These are phyloP conservation scores for Phytophthora brassicae DNA, from an alignment of 352 stramenopile species.

Conservation along the genomic window DNA sequence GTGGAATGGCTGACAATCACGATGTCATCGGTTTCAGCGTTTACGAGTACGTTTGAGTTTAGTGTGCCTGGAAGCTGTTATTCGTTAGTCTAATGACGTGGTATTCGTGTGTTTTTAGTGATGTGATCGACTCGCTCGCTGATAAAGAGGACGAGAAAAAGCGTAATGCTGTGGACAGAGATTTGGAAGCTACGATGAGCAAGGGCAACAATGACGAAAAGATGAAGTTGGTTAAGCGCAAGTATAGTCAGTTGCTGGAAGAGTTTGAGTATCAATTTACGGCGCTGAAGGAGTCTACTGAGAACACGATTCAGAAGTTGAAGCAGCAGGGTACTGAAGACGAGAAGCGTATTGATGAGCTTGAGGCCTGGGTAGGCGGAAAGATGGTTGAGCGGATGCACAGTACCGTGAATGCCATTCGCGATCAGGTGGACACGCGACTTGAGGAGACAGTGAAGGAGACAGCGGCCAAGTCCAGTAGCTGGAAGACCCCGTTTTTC, in stretches of 20 bases:
- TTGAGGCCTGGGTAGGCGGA: constrained; percentile 70
- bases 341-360: constrained; percentile 63
- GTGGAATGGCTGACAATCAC: constrained; percentile 84
- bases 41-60: constrained; percentile 62
- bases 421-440: constrained; percentile 67
- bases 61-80: no score
- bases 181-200: constrained; percentile 50
- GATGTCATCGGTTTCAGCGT: constrained; percentile 74
- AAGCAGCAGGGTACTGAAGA: constrained; percentile 70
- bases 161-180: constrained; percentile 50
- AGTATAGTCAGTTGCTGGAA: constrained; percentile 80
- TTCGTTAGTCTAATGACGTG: constrained; percentile 10
- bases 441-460: constrained; percentile 72
- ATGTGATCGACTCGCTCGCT: constrained; percentile 61
- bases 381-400: constrained; percentile 59
- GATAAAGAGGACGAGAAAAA: constrained; percentile 60
- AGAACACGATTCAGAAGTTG: constrained; percentile 83
- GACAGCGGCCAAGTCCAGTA: constrained; percentile 66
- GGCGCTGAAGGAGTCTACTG: constrained; percentile 78
- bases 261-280: constrained; percentile 88
- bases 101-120: constrained; percentile 31
- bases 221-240: constrained; percentile 68
- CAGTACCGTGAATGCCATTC: constrained; percentile 59
- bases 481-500: constrained; percentile 86
- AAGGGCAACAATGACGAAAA: constrained; percentile 63